These are phyloP conservation scores for Vitis rupestris DNA, from an alignment of 164 flowering plant species.

Conservation along the genomic window DNA sequence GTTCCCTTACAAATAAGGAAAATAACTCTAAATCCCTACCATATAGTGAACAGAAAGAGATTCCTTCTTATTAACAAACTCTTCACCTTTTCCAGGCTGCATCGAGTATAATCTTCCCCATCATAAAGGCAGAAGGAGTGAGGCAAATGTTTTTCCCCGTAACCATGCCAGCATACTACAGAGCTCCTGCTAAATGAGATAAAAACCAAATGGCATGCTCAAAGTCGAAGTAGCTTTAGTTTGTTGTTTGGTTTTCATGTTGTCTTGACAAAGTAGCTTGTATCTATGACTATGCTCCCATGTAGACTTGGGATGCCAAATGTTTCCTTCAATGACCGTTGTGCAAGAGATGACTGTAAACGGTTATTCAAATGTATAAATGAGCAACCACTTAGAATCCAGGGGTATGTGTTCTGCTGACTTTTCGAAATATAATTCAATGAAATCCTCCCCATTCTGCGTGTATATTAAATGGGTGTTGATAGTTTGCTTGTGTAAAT, in stretches of 20 bases:
- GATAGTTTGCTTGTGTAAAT: not conserved
- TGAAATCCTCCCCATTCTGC: too few species aligned
- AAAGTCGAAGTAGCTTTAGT: not conserved
- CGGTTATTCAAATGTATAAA: not conserved
- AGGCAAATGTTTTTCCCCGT: conserved; percentile 84
- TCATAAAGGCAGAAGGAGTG: conserved; percentile 77
- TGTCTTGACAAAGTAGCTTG: not conserved
- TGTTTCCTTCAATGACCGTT: not conserved
- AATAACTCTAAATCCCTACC: too few species aligned
- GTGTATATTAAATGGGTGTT: too few species aligned
- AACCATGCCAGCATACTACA: conserved; percentile 58
- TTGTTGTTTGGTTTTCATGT: not conserved
- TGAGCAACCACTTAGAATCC: not conserved
- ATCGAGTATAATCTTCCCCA: conserved; percentile 70
- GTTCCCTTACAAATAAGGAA: too few species aligned
- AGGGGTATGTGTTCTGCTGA: not conserved
- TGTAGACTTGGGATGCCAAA: not conserved
- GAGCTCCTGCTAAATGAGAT: conserved; percentile 37
- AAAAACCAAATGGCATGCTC: not conserved
- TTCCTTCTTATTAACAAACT: too few species aligned
- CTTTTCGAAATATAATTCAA: too few species aligned
- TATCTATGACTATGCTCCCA: not conserved
- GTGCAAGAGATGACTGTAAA: not conserved
- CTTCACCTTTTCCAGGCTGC: conserved; percentile 19
- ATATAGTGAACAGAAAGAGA: too few species aligned